A percentile compares a stretch with the other conserved stretches of the same genome.
Conservation (phyloP, 2,329 filamentous ascomycete genomes). For the Fusarium sp. region DNA sequence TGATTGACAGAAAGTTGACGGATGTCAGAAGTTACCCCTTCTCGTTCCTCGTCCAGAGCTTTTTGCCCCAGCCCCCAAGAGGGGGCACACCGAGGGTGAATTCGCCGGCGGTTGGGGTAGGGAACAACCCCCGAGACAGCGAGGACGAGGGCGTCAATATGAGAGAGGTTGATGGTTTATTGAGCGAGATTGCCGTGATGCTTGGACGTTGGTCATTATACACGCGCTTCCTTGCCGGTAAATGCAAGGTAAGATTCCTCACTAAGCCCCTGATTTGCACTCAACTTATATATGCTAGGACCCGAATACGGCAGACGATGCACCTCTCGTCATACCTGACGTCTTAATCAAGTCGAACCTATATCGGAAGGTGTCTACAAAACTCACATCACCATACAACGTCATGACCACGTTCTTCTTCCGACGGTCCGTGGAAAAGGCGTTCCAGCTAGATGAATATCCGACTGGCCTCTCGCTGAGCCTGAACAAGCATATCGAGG, state of each 20-base stretch:
- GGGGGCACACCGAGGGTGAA: slow-evolving; percentile 77
- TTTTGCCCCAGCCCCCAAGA: slow-evolving; percentile 80
- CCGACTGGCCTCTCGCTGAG: slow-evolving; percentile 86
- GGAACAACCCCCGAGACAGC: slow-evolving; percentile 71
- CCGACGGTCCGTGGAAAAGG: slow-evolving; percentile 94
- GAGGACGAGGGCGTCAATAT: slow-evolving; percentile 97
- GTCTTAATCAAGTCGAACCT: slow-evolving; percentile 86
- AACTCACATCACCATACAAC: slow-evolving; percentile 87
- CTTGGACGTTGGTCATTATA: slow-evolving; percentile 94
- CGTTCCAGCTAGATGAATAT: slow-evolving; percentile 95
- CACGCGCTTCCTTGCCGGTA: slow-evolving; percentile 87
- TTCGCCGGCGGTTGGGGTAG: slow-evolving; percentile 79
- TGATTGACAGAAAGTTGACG: slow-evolving; percentile 87
- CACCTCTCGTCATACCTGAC: slow-evolving; percentile 76
- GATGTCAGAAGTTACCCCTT: slow-evolving; percentile 99
- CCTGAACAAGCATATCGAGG: slow-evolving; percentile 78
- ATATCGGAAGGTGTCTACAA: slow-evolving; percentile 81
- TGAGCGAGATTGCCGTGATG: slow-evolving; percentile 94
- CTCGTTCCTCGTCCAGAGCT: slow-evolving; percentile 96
- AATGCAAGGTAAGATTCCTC: slow-evolving; percentile 78
- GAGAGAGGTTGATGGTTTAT: slow-evolving; percentile 91
- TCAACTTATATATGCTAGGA: slow-evolving; percentile 59
- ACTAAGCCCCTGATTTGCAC: background rate
- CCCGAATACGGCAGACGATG: slow-evolving; percentile 65
- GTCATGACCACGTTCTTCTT: slow-evolving; percentile 97